These are phyloP conservation scores for Botrytis sinoallii DNA, from an alignment of 2,329 filamentous ascomycete genomes.

Conservation along the genomic window DNA sequence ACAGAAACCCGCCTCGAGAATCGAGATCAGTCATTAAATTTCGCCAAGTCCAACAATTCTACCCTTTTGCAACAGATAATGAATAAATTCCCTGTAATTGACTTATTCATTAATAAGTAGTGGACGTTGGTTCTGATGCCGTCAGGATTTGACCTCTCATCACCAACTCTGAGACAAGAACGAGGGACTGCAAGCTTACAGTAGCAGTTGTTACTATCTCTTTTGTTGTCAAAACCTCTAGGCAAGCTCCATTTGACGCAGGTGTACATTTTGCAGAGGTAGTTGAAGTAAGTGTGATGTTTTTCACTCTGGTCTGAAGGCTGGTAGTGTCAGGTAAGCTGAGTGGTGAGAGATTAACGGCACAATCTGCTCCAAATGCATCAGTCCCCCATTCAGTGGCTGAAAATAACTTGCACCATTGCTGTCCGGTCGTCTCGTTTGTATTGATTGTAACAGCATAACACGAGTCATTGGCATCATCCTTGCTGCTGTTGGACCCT, in stretches of 20 bases:
- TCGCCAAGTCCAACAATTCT: background rate
- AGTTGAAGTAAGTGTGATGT: background rate
- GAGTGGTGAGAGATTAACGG: background rate
- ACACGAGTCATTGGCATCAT: background rate
- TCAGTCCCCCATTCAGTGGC: background rate
- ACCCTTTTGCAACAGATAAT: background rate
- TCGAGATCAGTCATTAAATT: too few relatives aligned
- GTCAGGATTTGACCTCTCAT: background rate
- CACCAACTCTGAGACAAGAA: background rate
- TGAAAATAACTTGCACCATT: background rate
- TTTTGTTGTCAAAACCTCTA: background rate
- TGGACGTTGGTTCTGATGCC: background rate
- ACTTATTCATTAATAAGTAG: background rate
- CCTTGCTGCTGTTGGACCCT: too few relatives aligned
- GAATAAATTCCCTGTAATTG: background rate
- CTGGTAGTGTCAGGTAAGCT: background rate
- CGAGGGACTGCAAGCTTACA: background rate
- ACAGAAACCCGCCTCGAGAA: background rate
- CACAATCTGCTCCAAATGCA: background rate
- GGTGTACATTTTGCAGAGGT: background rate
- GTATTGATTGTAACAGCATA: background rate
- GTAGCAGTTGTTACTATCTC: background rate
- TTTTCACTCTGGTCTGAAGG: background rate
- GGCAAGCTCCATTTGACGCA: background rate
- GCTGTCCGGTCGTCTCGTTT: background rate